Evolutionary conservation across 371 early-diverging fungal species (phyloP).

Genomic region (Apophysomyces ossiformis): DNA sequence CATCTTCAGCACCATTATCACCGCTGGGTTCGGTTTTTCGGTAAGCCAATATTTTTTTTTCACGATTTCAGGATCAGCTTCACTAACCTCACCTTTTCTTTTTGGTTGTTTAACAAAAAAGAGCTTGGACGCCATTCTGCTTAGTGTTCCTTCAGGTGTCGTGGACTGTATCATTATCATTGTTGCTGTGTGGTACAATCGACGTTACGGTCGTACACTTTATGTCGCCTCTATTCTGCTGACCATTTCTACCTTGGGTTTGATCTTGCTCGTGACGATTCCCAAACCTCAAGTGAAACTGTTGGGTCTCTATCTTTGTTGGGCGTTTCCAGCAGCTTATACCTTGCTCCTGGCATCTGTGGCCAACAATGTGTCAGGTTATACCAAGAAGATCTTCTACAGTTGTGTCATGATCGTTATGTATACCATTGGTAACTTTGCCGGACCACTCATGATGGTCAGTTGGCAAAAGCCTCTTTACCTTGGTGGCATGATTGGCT

Average conservation of each 20-base stretch:
- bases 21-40: slow-evolving; percentile 32
- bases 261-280: slow-evolving; percentile 41
- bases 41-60: slow-evolving; percentile 11
- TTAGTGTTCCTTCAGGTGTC: slow-evolving; percentile 44
- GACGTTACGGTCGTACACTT: slow-evolving; percentile 39
- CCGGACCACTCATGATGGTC: slow-evolving; percentile 32
- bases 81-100: slow-evolving; percentile 16
- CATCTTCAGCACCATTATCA: slow-evolving; percentile 30
- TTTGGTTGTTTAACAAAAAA: background rate
- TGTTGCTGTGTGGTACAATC: slow-evolving; percentile 39
- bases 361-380: slow-evolving; percentile 37
- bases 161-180: slow-evolving; percentile 35
- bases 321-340: slow-evolving; percentile 36
- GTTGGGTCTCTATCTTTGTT: slow-evolving; percentile 38
- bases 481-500: slow-evolving; percentile 40
- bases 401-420: slow-evolving; percentile 26
- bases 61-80: background rate
- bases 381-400: slow-evolving; percentile 41
- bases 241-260: slow-evolving; percentile 34
- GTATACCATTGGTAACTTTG: slow-evolving; percentile 29
- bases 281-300: slow-evolving; percentile 40
- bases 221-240: slow-evolving; percentile 31
- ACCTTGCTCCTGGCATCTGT: slow-evolving; percentile 30
- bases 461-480: slow-evolving; percentile 31
- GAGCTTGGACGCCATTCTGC: slow-evolving; percentile 41